Evolutionary conservation across 176 grass and related monocot genomes (phyloP).

Genomic region (Avena insularis): DNA sequence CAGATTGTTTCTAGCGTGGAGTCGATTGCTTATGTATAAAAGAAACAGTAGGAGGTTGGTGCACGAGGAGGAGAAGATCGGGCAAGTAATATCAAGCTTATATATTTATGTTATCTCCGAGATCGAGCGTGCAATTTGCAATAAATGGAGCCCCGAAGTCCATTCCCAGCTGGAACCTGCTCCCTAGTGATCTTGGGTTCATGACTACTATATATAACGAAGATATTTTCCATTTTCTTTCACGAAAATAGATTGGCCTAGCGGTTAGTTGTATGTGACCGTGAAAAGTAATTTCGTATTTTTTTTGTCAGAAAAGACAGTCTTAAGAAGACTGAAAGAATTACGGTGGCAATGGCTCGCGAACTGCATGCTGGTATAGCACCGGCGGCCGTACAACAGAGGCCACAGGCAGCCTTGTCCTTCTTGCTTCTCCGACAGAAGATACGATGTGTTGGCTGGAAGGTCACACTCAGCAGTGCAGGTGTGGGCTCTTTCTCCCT

Average conservation of each 20-base stretch:
- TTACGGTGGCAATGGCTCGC: too few relatives aligned
- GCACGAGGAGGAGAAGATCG: not conserved
- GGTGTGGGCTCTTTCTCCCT: too few relatives aligned
- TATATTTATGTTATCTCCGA: not conserved
- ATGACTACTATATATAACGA: not conserved
- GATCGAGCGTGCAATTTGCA: not conserved
- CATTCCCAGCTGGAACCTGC: not conserved
- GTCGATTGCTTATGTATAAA: not conserved
- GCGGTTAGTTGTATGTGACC: too few relatives aligned
- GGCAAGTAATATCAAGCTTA: not conserved
- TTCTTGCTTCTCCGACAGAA: constrained; percentile 13
- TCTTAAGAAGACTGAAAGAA: too few relatives aligned
- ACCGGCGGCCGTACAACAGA: not conserved
- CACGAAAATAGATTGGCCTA: too few relatives aligned
- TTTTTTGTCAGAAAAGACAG: too few relatives aligned
- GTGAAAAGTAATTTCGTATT: too few relatives aligned
- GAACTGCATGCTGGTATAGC: not conserved
- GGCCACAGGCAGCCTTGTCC: not conserved
- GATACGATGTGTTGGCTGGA: not conserved
- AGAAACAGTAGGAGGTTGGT: not conserved
- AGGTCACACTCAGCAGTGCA: too few relatives aligned
- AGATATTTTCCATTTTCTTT: too few relatives aligned
- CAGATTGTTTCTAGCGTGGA: not conserved
- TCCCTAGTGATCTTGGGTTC: not conserved
- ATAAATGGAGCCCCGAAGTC: not conserved